Evolutionary conservation across 768 basidiomycete genomes (phyloP), one percentile per base, ranked within the genome.

Genomic region (Nidularia pulvinata): DNA sequence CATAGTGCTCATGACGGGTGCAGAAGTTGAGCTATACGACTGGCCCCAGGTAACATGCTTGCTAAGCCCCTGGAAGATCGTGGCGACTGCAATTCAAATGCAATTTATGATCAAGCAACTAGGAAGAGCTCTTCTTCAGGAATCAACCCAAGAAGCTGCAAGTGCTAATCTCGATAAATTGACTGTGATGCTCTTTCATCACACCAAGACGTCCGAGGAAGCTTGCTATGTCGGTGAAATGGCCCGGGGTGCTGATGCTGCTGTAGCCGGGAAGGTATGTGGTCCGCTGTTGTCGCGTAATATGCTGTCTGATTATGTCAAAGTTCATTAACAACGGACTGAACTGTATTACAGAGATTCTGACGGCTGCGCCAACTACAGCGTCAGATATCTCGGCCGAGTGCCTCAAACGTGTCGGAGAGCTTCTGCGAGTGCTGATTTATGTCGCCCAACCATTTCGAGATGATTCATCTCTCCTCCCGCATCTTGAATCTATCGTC

Each of bases 211-310:
- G 13, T 81, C 84, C 0, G 90, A 93, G 58, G 88, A 93, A 66
- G 90, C 89, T 0, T 88, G 86, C 57, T 89, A 91, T 59, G 84
- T 93, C 5, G 88, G 88, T n/a, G 88, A 91, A 63, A 88, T 93
- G 80, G 80, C 86, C 16, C 79, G 80, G 58, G 88, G 87, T 32
- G 85, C 87, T 7, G 85, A 86, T 46, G 77, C 72, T 44, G 70
- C 76, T 0, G 84, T 93, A 33, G 87, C 84, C 4, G 78, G 78
- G 50, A 91, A 89, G 81, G 90, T 89, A 58, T 43, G 66, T 50
- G 22, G 47, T 33, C 47, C 11, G 14, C 49, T 37, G 33, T 52
- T 52, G 11, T 7, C 42, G 32, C 30, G 32, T 51, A 39, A 32
- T 4, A 33, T 36, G 39, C 9, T 33, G 22, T n/a, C 46, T 9